Base-by-base conservation (phyloP, 2,329 filamentous ascomycete species). In the Colletotrichum spinosum region DNA sequence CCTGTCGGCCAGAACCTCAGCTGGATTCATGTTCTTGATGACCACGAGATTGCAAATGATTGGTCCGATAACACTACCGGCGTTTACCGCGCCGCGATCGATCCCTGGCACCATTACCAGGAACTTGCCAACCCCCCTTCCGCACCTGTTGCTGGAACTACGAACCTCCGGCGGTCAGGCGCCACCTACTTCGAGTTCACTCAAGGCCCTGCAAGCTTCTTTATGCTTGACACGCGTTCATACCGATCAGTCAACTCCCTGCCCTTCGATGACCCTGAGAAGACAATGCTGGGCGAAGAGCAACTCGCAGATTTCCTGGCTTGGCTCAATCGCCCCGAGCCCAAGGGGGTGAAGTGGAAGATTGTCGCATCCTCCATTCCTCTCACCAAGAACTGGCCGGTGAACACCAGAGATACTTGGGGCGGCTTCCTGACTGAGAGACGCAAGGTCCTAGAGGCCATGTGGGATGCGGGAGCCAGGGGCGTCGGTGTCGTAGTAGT, bases 351-450 rank as follows among this genome's bases (percentile, higher is more conserved):
- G 0, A 90, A 90, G 72, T 99, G 96, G 95, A 98, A 98, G 80
- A 89, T 99, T 71, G 83, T 99, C 55, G 90, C 94, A 15, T 94
- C 92, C 44, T 94, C 92, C 15, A 92, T 98, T 6, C 96, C 96
- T 0, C 97, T 99, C 75, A 98, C 96, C 7, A 97, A 97, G 80
- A 99, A 99, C 77, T 99, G 96, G 95, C 91, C 89, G 33, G 88
- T 97, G 69, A 95, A 96, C 69, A 89, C 88, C 2, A 84, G 90
- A 67, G 96, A 99, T 74, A 98, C 96, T 0, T 99, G 96, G 96
- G 93, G 93, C 51, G 95, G 95, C 0, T 97, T 97, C 77, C 83
- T 97, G 2, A 80, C 84, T 53, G 96, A 99, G 81, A 90, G 96
- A 13, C 87, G 85, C 58, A 84, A 83, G 60, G 86, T 98, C 34